Conservation (phyloP, 176 grass and related monocot species). For the Echinochloa phyllopogon region DNA sequence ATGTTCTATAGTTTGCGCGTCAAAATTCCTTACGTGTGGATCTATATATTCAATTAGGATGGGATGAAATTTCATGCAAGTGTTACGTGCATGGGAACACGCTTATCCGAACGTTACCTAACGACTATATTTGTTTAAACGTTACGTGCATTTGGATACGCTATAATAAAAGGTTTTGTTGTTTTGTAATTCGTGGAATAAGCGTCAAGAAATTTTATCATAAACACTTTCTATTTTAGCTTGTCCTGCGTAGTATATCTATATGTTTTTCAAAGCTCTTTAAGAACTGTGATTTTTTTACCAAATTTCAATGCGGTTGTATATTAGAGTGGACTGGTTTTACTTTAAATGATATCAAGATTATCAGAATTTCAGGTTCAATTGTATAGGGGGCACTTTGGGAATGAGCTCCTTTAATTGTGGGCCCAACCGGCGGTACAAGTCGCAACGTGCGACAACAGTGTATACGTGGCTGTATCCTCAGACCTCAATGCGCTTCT, state of each 20-base stretch:
- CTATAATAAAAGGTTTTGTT: too few species aligned
- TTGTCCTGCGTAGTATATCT: too few species aligned
- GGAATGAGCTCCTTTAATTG: neutral
- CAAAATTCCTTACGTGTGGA: neutral
- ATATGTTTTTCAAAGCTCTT: neutral
- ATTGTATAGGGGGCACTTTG: conserved; percentile 32
- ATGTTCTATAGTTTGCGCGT: neutral
- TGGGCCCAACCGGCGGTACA: neutral
- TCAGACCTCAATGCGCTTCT: too few species aligned
- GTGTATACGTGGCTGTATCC: neutral
- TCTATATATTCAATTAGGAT: neutral
- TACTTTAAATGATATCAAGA: neutral
- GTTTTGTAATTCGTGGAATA: too few species aligned
- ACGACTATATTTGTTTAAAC: neutral
- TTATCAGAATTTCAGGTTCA: neutral
- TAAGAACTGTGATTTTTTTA: neutral
- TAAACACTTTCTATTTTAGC: too few species aligned
- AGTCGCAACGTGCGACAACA: conserved; percentile 22
- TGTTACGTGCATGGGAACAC: neutral
- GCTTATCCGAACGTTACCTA: neutral
- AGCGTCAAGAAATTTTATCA: too few species aligned
- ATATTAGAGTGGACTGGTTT: neutral
- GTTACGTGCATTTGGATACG: neutral
- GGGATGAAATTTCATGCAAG: neutral
- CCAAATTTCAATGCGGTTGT: neutral